Evolutionary conservation across 805 yeast genomes (phyloP), one percentile per base, ranked within the genome.

Genomic region (Kluyveromyces nonfermentans): DNA sequence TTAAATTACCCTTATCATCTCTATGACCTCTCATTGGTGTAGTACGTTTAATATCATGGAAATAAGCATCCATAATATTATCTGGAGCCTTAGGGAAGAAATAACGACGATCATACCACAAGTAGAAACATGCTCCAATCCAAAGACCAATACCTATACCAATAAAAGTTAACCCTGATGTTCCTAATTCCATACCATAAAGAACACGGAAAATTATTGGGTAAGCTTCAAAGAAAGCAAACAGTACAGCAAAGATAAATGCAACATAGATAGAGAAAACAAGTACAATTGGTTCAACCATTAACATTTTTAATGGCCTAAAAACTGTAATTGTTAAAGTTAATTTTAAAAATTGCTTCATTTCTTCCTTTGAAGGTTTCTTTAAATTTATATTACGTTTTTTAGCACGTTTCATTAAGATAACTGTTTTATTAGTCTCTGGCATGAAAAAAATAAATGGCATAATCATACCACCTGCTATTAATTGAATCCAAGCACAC

Each of bases 211-310:
- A 83, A 48, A 83, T 82, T 41, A 82, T 75, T 7, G 88, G 88
- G 64, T 70, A 82, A 3, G 88, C 88, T 60, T 82, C 89, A 55
- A 83, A 83, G 69, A 82, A 83, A 0, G 87, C 89, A 51, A 82
- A 83, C 43, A 83, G 64, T 2, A 83, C 87, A 1, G 89, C 87
- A 64, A 82, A 82, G 41, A 83, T 75, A 56, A 83, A 82, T 0
- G 89, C 83, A 46, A 80, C 75, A 60, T 83, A 83, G 41, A 82
- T 62, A 25, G 86, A 78, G 56, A 82, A 77, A 17, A 79, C 76
- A 40, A 77, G 60, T 33, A 85, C 89, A 52, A 84, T 84, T 43
- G 93, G 93, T 52, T 85, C 94, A 31, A 73, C 73, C 31, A 77
- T 54, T 42, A 85, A 69, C 88, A 85, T 80, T 54, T 77, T 73